Percentiles rank a stretch among this genome's conserved stretches.
Evolutionary conservation across 1,284 basidiomycete species (phyloP).

Genomic region (Fomes fomentarius): DNA sequence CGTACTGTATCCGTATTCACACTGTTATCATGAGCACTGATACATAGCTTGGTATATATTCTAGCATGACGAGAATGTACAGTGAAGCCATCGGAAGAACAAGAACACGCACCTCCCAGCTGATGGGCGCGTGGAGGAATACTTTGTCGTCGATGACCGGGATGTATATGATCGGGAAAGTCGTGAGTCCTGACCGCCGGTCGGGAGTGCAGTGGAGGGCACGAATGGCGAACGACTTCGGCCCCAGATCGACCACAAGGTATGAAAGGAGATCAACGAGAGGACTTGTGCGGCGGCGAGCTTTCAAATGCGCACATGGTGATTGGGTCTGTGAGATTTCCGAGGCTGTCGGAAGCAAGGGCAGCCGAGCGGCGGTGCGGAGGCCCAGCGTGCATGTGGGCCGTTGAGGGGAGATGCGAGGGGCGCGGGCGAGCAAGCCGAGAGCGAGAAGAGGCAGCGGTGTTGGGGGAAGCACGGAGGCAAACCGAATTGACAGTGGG

Average conservation of each 20-base stretch:
- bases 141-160: conserved; percentile 45
- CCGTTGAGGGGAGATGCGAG: background rate
- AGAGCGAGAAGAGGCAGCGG: background rate
- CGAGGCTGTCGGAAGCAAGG: conserved; percentile 9
- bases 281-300: background rate
- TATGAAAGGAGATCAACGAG: background rate
- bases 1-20: no score
- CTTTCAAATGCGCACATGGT: conserved; percentile 4
- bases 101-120: conserved; percentile 52
- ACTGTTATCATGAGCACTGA: no score
- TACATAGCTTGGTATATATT: no score
- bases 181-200: no score
- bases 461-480: conserved; percentile 14
- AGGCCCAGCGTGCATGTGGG: background rate
- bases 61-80: no score
- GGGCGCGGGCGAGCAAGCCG: background rate
- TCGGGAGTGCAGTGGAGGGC: no score
- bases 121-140: conserved; percentile 46
- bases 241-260: conserved; percentile 10
- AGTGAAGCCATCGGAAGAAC: no score
- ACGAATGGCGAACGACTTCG: background rate
- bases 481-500: conserved; percentile 12
- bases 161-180: conserved; percentile 55
- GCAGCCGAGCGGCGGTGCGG: background rate
- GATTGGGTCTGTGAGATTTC: background rate